phyloP scores from a whole-genome alignment of 768 basidiomycete genomes.

The Boletus rex-veris region DNA sequence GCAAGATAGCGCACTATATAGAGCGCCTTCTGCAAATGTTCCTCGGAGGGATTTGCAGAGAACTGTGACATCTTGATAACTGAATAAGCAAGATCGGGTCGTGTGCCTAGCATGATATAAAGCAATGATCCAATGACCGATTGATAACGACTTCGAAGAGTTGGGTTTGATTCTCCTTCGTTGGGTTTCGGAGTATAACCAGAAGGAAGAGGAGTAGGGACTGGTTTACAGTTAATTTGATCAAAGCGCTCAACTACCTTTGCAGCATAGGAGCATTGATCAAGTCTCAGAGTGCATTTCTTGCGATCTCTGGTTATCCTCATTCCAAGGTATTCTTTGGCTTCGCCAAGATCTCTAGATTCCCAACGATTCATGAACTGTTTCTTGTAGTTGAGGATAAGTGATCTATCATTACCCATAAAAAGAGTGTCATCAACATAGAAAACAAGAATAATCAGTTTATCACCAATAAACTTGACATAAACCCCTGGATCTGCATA shows the following conservation, averaged over 20 bases:
- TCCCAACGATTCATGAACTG: not conserved
- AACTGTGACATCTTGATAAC: not conserved
- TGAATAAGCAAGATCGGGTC: not conserved
- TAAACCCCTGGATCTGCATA: not conserved
- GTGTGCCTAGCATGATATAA: not conserved
- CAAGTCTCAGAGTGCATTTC: not conserved
- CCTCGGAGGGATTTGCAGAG: not conserved
- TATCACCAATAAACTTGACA: not conserved
- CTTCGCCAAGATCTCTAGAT: not conserved
- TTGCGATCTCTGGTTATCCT: not conserved
- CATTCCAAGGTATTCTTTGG: not conserved
- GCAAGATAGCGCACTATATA: not conserved
- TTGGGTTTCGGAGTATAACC: not conserved
- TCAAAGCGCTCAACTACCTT: not conserved
- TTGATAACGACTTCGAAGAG: not conserved
- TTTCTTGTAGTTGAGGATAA: not conserved
- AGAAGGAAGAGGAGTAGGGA: not conserved
- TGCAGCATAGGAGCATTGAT: not conserved
- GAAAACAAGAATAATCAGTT: not conserved
- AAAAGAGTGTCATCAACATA: not conserved
- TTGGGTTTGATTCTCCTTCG: not conserved
- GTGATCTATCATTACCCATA: not conserved
- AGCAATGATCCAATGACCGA: not conserved
- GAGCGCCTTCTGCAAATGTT: not conserved
- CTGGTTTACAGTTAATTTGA: not conserved